Percentiles rank a stretch among this genome's conserved stretches.
Evolutionary conservation across 164 flowering plant genomes (phyloP).

Genomic region (Vitis rupestris): DNA sequence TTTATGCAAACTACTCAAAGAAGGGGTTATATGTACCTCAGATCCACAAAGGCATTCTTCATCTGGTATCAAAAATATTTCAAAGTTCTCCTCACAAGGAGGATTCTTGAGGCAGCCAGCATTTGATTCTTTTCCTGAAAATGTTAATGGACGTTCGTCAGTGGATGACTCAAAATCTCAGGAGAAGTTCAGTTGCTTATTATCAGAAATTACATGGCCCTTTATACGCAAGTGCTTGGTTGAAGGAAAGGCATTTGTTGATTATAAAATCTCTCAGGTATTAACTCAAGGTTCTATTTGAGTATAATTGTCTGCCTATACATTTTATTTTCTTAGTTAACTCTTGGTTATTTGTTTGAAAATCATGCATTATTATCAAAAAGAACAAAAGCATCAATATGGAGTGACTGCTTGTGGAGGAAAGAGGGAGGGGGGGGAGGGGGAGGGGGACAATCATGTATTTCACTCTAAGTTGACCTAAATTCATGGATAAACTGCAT

Average conservation of each 20-base stretch:
- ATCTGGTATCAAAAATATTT: constrained; percentile 20
- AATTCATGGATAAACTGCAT: too few species aligned
- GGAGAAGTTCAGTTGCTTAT: constrained; percentile 49
- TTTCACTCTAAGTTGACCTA: too few species aligned
- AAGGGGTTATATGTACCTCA: constrained; percentile 37
- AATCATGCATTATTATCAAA: too few species aligned
- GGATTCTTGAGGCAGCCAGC: constrained; percentile 76
- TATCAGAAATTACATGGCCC: constrained; percentile 68
- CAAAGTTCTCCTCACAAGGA: constrained; percentile 59
- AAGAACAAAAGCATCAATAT: too few species aligned
- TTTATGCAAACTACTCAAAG: constrained; percentile 64
- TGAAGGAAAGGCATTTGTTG: constrained; percentile 68
- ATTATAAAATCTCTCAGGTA: constrained; percentile 74
- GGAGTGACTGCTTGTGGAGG: neutral
- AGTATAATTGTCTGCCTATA: neutral
- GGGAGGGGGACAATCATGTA: too few species aligned
- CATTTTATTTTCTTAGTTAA: too few species aligned
- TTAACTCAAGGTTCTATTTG: neutral
- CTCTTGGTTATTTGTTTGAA: too few species aligned
- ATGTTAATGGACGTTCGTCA: constrained; percentile 11
- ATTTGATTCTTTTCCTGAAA: constrained; percentile 29
- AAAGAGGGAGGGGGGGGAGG: too few species aligned
- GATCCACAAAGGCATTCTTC: constrained; percentile 18
- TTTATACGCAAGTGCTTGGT: constrained; percentile 57
- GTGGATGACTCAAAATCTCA: constrained; percentile 30